Evolutionary conservation across 2,329 filamentous ascomycete species (phyloP).

Genomic region (Plectosphaerella plurivora): DNA sequence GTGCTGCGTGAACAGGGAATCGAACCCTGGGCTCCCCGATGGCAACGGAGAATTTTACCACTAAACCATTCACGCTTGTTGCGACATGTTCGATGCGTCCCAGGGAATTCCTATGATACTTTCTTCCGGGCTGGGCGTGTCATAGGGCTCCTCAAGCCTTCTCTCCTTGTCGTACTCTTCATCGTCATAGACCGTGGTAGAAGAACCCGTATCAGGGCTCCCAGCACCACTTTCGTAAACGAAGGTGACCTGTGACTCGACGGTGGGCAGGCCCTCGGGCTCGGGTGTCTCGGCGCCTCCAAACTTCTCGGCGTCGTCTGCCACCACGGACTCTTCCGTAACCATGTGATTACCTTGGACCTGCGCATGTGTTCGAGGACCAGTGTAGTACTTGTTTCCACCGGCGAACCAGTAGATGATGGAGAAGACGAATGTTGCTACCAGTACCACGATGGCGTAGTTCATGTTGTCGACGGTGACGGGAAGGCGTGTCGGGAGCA

Average conservation of each 20-base stretch:
- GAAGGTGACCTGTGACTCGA: neutral
- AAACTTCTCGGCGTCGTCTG: constrained; percentile 12
- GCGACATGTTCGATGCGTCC: too few species aligned
- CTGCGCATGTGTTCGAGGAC: constrained; percentile 29
- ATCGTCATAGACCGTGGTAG: neutral
- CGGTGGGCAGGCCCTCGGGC: neutral
- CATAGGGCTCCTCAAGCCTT: neutral
- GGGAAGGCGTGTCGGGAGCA: constrained; percentile 43
- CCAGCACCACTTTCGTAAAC: neutral
- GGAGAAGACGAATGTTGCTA: constrained; percentile 37
- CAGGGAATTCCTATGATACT: neutral
- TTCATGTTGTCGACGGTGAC: constrained; percentile 47
- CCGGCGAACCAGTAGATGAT: constrained; percentile 38
- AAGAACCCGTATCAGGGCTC: neutral
- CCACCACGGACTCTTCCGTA: constrained; percentile 10
- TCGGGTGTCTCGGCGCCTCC: neutral
- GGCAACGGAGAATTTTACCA: too few species aligned
- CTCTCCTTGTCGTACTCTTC: neutral
- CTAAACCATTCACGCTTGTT: too few species aligned
- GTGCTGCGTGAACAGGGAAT: too few species aligned
- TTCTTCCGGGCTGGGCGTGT: neutral
- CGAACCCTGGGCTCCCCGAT: too few species aligned
- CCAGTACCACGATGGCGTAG: constrained; percentile 47
- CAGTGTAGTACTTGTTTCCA: constrained; percentile 43
- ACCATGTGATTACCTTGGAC: constrained; percentile 18